Evolutionary conservation across 495 filamentous ascomycete genomes (phyloP), one percentile per base, ranked within the genome.

Genomic region (Penicillium salamii): DNA sequence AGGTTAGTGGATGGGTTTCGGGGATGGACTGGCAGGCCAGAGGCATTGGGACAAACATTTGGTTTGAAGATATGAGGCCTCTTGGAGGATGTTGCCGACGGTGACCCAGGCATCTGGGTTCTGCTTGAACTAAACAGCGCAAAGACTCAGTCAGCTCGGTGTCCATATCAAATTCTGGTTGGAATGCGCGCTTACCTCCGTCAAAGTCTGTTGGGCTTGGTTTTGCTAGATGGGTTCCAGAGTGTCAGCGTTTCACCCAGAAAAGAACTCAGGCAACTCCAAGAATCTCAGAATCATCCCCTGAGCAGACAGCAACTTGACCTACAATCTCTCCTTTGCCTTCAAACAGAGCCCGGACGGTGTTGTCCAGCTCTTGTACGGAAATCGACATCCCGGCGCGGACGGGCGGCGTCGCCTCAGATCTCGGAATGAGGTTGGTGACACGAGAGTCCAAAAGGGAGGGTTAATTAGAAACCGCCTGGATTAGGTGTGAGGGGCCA

Each of bases 61-160:
- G 24, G 93, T 99, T 69, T 97, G 91, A 23, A 88, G 83, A 65
- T 96, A 95, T 65, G 83, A 84, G 42, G 95, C 86, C 57, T 90
- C 83, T 68, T 91, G 83, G 42, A 99, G 80, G 51, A 99, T 95
- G 63, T 96, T 91, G 60, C 96, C 93, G 53, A 97, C 93, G 65
- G 96, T 79, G 43, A 97, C 76, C 93, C 93, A 99, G 43, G 93
- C 88, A 77, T 99, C 93, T 31, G 91, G 91, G 58, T 96, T 93
- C 74, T 97, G 92, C 68, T 96, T 96, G 77, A 99, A 99, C 91
- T 97, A 11, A n/a, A 35, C 9, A 42, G 19, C 1, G 18, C 19
- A 20, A 5, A 13, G 14, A 24, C 15, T 32, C 38, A 14, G 38
- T 51, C 17, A 38, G 29, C 26, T 45, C 18, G 34, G 13, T 14